A percentile compares a stretch with the other conserved stretches of the same genome.
Conservation (phyloP, 805 yeast genomes). For the Brettanomyces anomalus region DNA sequence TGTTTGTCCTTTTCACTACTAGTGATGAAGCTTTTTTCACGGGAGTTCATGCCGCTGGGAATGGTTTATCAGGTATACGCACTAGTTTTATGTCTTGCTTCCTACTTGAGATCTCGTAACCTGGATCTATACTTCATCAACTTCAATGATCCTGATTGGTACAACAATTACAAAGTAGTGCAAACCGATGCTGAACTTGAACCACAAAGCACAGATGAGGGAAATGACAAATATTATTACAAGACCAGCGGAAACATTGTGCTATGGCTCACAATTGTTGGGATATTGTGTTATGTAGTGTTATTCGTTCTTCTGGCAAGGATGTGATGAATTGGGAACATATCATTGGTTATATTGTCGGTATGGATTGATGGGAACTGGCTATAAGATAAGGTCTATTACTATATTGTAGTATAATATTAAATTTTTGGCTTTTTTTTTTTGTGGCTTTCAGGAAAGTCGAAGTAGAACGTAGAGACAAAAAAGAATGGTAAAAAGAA, state of each 20-base stretch:
- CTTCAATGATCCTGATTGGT: constrained; percentile 16
- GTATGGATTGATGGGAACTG: too few relatives aligned
- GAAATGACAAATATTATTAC: constrained; percentile 28
- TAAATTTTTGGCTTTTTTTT: too few relatives aligned
- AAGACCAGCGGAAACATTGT: constrained; percentile 58
- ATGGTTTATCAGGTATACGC: constrained; percentile 59
- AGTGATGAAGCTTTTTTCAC: constrained; percentile 54
- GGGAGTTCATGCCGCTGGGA: constrained; percentile 59
- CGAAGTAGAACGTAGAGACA: not conserved
- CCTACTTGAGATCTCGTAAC: constrained; percentile 25
- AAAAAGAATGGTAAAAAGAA: too few relatives aligned
- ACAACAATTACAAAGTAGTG: constrained; percentile 10
- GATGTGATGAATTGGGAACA: constrained; percentile 19
- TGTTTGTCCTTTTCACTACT: constrained; percentile 56
- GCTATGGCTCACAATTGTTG: constrained; percentile 38
- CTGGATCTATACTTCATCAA: constrained; percentile 25
- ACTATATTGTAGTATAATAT: too few relatives aligned
- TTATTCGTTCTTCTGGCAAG: constrained; percentile 41
- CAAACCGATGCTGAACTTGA: constrained; percentile 4
- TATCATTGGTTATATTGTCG: too few relatives aligned
- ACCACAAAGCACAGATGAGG: not conserved
- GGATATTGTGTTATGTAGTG: constrained; percentile 41
- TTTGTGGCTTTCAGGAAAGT: not conserved
- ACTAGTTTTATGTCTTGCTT: constrained; percentile 30
- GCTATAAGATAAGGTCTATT: too few relatives aligned